Conservation (phyloP, 2,329 filamentous ascomycete genomes). For the Hirsutella minnesotensis region DNA sequence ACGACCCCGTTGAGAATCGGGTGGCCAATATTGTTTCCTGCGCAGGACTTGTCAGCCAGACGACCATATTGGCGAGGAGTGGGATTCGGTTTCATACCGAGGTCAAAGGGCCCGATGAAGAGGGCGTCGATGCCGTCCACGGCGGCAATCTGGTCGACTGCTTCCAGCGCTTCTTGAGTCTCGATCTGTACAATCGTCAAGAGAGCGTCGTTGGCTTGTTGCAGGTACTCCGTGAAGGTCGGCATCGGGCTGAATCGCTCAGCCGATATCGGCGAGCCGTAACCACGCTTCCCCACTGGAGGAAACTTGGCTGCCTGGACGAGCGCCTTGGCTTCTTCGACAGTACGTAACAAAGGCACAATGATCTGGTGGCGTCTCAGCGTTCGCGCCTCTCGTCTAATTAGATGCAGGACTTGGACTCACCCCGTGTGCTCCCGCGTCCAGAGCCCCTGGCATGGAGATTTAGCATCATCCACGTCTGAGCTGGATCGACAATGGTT, state of each 20-base stretch:
- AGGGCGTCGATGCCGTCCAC: slow-evolving; percentile 49
- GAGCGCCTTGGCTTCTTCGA: slow-evolving; percentile 30
- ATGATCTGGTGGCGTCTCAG: slow-evolving; percentile 22
- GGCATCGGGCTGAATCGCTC: slow-evolving; percentile 30
- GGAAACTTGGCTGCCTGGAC: slow-evolving; percentile 39
- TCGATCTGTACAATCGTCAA: slow-evolving; percentile 59
- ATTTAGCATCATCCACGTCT: neutral
- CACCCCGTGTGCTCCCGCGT: slow-evolving; percentile 36
- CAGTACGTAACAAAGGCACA: slow-evolving; percentile 31
- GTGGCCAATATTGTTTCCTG: slow-evolving; percentile 46
- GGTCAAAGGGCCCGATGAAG: slow-evolving; percentile 55
- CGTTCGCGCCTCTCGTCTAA: neutral
- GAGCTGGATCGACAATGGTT: neutral
- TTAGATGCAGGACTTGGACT: slow-evolving; percentile 15
- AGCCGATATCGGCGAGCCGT: slow-evolving; percentile 34
- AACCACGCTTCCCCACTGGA: slow-evolving; percentile 34
- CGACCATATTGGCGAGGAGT: no score
- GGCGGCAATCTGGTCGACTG: slow-evolving; percentile 49
- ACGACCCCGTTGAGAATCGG: slow-evolving; percentile 51
- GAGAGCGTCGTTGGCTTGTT: slow-evolving; percentile 37
- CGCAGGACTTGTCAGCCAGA: slow-evolving; percentile 3
- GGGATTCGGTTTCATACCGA: slow-evolving; percentile 32
- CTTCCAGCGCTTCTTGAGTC: slow-evolving; percentile 48
- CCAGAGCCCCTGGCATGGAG: slow-evolving; percentile 27
- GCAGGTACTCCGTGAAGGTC: slow-evolving; percentile 34